Percentiles rank a stretch among this genome's conserved stretches.
Evolutionary conservation across 805 yeast species (phyloP).

Genomic region (Candida ulmi): DNA sequence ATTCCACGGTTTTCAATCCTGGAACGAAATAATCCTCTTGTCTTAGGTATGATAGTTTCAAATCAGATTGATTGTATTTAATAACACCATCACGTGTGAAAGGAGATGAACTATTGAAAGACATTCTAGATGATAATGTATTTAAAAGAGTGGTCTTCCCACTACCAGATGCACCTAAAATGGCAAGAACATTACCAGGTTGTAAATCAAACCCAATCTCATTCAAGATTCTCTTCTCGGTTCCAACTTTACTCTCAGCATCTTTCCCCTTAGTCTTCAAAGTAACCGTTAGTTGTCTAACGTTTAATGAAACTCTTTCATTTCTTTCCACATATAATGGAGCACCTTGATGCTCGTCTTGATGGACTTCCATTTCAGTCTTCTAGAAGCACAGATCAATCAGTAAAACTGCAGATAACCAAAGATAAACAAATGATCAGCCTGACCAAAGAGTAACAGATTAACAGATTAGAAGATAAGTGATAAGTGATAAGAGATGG

Average conservation of each 20-base stretch:
- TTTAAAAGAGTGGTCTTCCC: constrained; percentile 82
- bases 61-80: constrained; percentile 23
- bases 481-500: no score
- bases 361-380: no score
- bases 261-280: constrained; percentile 3
- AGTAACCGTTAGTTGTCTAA: constrained; percentile 5
- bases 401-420: no score
- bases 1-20: constrained; percentile 67
- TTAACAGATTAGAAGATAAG: no score
- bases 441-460: no score
- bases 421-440: no score
- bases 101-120: constrained; percentile 18
- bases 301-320: constrained; percentile 6
- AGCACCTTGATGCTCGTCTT: background rate
- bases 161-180: constrained; percentile 84
- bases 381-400: no score
- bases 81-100: constrained; percentile 39
- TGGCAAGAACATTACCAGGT: constrained; percentile 63
- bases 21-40: constrained; percentile 74
- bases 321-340: constrained; percentile 4
- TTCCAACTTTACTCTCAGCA: background rate
- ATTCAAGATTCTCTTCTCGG: constrained; percentile 33
- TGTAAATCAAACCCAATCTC: constrained; percentile 55
- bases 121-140: constrained; percentile 49
- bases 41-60: constrained; percentile 51